Percentiles rank a stretch among this genome's conserved stretches.
phyloP scores from a whole-genome alignment of 257 asterid genomes.

The Gentiana dahurica region DNA sequence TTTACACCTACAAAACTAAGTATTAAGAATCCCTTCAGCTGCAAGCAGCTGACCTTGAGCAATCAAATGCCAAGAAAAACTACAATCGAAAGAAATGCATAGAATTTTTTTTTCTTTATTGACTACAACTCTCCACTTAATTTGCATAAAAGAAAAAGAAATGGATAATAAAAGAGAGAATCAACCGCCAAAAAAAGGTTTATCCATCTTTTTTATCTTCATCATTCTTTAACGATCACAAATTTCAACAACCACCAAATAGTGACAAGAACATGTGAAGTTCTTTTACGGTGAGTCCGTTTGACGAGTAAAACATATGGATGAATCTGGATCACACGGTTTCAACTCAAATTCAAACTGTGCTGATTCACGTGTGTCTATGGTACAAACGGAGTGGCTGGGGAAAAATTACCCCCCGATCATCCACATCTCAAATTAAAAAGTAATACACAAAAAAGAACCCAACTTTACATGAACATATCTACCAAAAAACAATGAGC shows the following conservation, averaged over 20 bases:
- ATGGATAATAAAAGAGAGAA: not conserved
- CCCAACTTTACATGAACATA: not conserved
- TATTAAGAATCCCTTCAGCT: too few relatives aligned
- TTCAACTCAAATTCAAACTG: too few relatives aligned
- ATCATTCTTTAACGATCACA: not conserved
- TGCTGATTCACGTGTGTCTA: too few relatives aligned
- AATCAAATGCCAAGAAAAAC: not conserved
- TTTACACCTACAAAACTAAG: too few relatives aligned
- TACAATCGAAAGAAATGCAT: not conserved
- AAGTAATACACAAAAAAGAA: not conserved
- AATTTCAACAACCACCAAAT: constrained; percentile 3
- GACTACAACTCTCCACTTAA: constrained; percentile 6
- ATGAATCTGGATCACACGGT: too few relatives aligned
- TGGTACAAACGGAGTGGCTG: too few relatives aligned
- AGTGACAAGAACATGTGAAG: constrained; percentile 2
- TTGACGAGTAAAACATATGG: too few relatives aligned
- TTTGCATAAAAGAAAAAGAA: constrained; percentile 3
- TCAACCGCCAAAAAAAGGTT: constrained; percentile 10
- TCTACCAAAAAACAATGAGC: not conserved
- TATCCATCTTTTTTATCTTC: not conserved
- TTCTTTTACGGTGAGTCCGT: too few relatives aligned
- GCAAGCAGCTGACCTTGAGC: too few relatives aligned
- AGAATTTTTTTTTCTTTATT: not conserved
- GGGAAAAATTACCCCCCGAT: too few relatives aligned
- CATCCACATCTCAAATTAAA: not conserved